Percentiles rank a stretch among this genome's conserved stretches.
These are phyloP conservation scores for Pythium phragmiticola DNA, from an alignment of 352 stramenopile species.

Conservation along the genomic window DNA sequence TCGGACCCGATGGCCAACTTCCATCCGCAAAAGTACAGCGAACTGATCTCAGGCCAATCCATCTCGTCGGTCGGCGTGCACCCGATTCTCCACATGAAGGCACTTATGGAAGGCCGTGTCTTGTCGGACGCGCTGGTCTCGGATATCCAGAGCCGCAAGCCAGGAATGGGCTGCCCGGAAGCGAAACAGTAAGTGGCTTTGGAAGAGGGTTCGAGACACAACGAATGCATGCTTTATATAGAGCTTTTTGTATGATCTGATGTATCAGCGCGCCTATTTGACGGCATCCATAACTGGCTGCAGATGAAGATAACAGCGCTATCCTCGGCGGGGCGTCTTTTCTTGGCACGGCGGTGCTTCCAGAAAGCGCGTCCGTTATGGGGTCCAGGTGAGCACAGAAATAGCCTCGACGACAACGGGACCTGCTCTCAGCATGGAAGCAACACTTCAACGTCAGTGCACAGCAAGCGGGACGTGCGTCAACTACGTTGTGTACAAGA, in stretches of 20 bases:
- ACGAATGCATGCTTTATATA: slow-evolving; percentile 25
- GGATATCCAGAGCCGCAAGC: slow-evolving; percentile 75
- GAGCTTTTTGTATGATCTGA: slow-evolving; percentile 9
- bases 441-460: background rate
- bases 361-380: slow-evolving; percentile 16
- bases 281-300: background rate
- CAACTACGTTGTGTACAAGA: background rate
- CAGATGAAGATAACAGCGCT: background rate
- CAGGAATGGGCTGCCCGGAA: slow-evolving; percentile 56
- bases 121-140: slow-evolving; percentile 85
- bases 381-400: background rate
- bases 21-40: slow-evolving; percentile 91
- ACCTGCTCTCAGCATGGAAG: background rate
- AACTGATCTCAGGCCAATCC: slow-evolving; percentile 87
- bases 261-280: background rate
- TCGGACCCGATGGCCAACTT: slow-evolving; percentile 83
- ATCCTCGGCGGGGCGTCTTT: background rate
- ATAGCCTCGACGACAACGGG: background rate
- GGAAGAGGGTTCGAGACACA: background rate
- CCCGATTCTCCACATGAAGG: slow-evolving; percentile 97
- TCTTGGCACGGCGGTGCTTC: slow-evolving; percentile 7
- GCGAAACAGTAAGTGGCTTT: slow-evolving; percentile 26
- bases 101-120: slow-evolving; percentile 91
- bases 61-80: slow-evolving; percentile 92
- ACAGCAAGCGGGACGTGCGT: background rate